A percentile compares a stretch with the other conserved stretches of the same genome.
phyloP scores from a whole-genome alignment of 78 protist species.

The Planoprotostelium fungivorum region DNA sequence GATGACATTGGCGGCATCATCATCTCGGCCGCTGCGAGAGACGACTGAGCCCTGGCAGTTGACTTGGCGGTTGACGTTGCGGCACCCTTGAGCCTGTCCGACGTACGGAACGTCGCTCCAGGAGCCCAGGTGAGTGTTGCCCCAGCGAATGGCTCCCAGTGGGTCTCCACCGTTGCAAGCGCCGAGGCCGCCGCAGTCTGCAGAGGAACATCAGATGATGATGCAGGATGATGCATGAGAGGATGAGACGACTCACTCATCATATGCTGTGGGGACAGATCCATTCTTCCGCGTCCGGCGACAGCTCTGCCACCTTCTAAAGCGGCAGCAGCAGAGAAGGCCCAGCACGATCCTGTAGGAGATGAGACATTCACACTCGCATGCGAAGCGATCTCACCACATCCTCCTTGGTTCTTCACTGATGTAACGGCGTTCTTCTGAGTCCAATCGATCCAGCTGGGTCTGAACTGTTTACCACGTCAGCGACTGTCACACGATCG shows the following conservation, averaged over 20 bases:
- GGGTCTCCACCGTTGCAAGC: not conserved
- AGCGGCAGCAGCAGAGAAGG: constrained; percentile 57
- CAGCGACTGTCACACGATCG: not conserved
- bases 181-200: not conserved
- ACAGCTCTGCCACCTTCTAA: not conserved
- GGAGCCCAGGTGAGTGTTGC: not conserved
- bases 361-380: too few relatives aligned
- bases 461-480: not conserved
- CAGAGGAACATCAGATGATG: not conserved
- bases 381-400: too few relatives aligned
- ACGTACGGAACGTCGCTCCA: not conserved
- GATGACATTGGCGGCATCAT: not conserved
- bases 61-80: not conserved
- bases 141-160: not conserved
- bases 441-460: constrained; percentile 61
- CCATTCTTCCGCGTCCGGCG: not conserved
- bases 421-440: constrained; percentile 57
- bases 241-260: not conserved
- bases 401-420: constrained; percentile 75
- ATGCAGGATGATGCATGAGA: not conserved
- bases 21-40: not conserved
- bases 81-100: not conserved
- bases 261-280: not conserved
- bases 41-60: not conserved
- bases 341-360: constrained; percentile 84